Evolutionary conservation across 192 early-diverging fungal species (phyloP).

Genomic region (Coemansia sp.): DNA sequence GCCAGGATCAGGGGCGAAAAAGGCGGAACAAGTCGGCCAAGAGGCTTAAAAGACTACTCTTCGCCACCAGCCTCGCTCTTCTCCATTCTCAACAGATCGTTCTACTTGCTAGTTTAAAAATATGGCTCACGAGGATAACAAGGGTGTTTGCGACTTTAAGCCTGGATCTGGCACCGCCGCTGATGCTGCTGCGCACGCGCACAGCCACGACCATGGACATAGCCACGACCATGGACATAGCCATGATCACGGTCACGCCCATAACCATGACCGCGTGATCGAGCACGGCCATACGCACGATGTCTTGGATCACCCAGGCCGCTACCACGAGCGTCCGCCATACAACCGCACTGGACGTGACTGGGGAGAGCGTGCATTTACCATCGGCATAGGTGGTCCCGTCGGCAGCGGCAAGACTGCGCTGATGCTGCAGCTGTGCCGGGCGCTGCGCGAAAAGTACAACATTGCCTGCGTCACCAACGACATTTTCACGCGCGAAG

Average conservation of each 20-base stretch:
- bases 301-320: slow-evolving; percentile 82
- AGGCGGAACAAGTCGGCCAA: neutral
- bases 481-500: slow-evolving; percentile 96
- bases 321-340: slow-evolving; percentile 70
- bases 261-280: slow-evolving; percentile 52
- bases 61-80: neutral
- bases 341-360: slow-evolving; percentile 75
- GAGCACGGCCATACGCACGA: slow-evolving; percentile 95
- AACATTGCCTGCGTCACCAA: slow-evolving; percentile 93
- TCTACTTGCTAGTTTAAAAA: neutral
- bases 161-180: neutral
- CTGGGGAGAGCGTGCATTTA: slow-evolving; percentile 92
- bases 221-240: slow-evolving; percentile 27
- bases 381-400: slow-evolving; percentile 93
- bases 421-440: slow-evolving; percentile 88
- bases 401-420: slow-evolving; percentile 96
- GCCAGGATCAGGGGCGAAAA: neutral
- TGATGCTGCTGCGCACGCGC: slow-evolving; percentile 19
- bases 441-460: slow-evolving; percentile 72
- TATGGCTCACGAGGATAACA: slow-evolving; percentile 3
- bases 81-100: neutral
- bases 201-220: slow-evolving; percentile 29
- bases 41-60: neutral
- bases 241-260: slow-evolving; percentile 30
- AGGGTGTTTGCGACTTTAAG: slow-evolving; percentile 46